Evolutionary conservation across 495 filamentous ascomycete species (phyloP).

Genomic region (Aspergillus indologenus): DNA sequence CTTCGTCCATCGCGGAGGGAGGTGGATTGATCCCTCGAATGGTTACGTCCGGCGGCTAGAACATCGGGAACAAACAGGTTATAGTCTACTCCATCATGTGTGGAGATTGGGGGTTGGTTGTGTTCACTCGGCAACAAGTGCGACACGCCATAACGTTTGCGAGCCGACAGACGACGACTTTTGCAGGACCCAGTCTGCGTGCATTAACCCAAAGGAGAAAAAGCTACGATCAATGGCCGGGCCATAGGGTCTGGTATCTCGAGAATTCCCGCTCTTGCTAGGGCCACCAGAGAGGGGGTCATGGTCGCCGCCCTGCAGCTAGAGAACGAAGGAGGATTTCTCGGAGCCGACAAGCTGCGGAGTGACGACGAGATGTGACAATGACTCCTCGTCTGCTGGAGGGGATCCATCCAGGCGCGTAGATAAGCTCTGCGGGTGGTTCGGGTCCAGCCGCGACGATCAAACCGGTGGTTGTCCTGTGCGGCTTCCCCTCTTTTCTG

Average conservation of each 20-base stretch:
- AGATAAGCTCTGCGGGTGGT: constrained; percentile 25
- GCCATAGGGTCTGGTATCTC: too few relatives aligned
- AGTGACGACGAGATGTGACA: constrained; percentile 5
- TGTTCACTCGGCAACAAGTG: background rate
- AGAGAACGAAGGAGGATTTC: background rate
- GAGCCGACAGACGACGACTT: background rate
- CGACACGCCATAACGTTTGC: background rate
- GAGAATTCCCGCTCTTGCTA: too few relatives aligned
- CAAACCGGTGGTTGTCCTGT: constrained; percentile 26
- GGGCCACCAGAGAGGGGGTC: too few relatives aligned
- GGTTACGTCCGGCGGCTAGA: background rate
- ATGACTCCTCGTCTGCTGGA: background rate
- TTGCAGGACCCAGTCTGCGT: background rate
- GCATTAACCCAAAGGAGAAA: background rate
- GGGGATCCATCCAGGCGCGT: constrained; percentile 20
- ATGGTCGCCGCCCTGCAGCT: too few relatives aligned
- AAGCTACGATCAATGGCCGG: background rate
- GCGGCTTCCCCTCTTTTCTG: constrained; percentile 14
- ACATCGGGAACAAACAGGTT: background rate
- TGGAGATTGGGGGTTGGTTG: background rate
- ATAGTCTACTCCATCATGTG: background rate
- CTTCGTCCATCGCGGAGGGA: too few relatives aligned
- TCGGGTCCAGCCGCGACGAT: constrained; percentile 32
- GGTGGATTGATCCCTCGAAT: background rate
- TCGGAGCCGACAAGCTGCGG: constrained; percentile 4